phyloP scores from a whole-genome alignment of 371 early-diverging fungal genomes.

The Capillidium rhysosporum region DNA sequence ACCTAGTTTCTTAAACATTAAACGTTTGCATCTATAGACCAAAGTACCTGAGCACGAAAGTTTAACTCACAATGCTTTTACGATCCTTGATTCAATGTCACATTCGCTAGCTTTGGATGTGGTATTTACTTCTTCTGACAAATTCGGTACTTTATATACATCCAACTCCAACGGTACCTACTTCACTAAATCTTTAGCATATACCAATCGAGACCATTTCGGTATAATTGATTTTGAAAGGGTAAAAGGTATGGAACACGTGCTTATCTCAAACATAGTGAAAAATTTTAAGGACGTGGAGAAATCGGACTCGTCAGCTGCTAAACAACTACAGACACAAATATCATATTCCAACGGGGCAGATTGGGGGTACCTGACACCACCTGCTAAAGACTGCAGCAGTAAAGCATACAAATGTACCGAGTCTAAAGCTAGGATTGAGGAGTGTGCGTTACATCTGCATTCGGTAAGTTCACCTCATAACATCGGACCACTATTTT shows the following conservation, averaged over 20 bases:
- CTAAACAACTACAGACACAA: constrained; percentile 44
- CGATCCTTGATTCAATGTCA: constrained; percentile 52
- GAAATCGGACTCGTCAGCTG: constrained; percentile 12
- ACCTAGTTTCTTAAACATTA: background rate
- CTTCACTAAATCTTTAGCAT: constrained; percentile 49
- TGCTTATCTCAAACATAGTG: constrained; percentile 65
- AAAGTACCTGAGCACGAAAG: constrained; percentile 2
- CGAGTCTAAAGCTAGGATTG: constrained; percentile 38
- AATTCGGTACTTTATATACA: constrained; percentile 48
- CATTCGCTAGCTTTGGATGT: constrained; percentile 45
- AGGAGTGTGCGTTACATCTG: constrained; percentile 59
- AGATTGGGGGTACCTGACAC: constrained; percentile 22
- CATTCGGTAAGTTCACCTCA: constrained; percentile 57
- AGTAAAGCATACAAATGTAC: constrained; percentile 23
- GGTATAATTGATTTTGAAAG: constrained; percentile 84
- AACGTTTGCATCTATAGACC: background rate
- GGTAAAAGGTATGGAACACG: constrained; percentile 59
- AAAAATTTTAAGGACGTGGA: constrained; percentile 38
- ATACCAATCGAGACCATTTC: constrained; percentile 48
- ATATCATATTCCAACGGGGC: constrained; percentile 79
- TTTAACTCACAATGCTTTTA: constrained; percentile 18
- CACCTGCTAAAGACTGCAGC: constrained; percentile 22
- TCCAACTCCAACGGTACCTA: constrained; percentile 83
- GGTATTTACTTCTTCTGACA: constrained; percentile 12
- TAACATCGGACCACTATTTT: constrained; percentile 46